A percentile compares a stretch with the other conserved stretches of the same genome.
phyloP scores from a whole-genome alignment of 768 basidiomycete species.

The Tylopilus balloui region DNA sequence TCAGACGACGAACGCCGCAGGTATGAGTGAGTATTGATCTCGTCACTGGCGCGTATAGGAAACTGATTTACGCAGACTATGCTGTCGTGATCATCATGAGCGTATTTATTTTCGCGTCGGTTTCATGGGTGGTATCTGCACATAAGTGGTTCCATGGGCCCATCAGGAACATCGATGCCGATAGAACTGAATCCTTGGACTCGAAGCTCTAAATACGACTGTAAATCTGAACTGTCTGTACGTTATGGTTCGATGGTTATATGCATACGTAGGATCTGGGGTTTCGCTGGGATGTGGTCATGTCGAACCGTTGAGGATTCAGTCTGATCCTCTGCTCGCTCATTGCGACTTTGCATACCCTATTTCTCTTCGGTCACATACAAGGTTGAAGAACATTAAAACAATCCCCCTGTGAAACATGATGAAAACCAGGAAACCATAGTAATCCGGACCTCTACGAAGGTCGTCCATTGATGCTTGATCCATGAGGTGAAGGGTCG shows the following conservation, averaged over 20 bases:
- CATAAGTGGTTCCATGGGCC: constrained; percentile 71
- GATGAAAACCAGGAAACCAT: neutral
- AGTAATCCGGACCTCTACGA: constrained; percentile 9
- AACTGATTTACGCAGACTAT: constrained; percentile 46
- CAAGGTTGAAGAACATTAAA: neutral
- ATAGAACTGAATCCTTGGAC: neutral
- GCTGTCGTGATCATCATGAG: constrained; percentile 60
- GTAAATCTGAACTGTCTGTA: no score
- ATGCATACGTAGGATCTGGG: neutral
- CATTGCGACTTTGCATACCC: neutral
- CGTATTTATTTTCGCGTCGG: constrained; percentile 60
- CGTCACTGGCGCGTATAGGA: neutral
- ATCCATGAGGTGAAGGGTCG: constrained; percentile 20
- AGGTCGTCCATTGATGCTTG: constrained; percentile 22
- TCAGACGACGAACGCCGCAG: constrained; percentile 36
- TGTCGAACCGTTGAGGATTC: neutral
- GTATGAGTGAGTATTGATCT: constrained; percentile 51
- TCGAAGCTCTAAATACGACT: no score
- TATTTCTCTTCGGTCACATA: neutral
- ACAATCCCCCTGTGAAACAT: neutral
- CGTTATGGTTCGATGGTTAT: neutral
- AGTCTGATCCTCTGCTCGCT: neutral
- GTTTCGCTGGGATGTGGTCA: neutral
- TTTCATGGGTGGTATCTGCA: constrained; percentile 65
- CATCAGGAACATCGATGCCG: constrained; percentile 43